Base-by-base conservation (phyloP, 768 basidiomycete species). In the Candolleomyces efflorescens region DNA sequence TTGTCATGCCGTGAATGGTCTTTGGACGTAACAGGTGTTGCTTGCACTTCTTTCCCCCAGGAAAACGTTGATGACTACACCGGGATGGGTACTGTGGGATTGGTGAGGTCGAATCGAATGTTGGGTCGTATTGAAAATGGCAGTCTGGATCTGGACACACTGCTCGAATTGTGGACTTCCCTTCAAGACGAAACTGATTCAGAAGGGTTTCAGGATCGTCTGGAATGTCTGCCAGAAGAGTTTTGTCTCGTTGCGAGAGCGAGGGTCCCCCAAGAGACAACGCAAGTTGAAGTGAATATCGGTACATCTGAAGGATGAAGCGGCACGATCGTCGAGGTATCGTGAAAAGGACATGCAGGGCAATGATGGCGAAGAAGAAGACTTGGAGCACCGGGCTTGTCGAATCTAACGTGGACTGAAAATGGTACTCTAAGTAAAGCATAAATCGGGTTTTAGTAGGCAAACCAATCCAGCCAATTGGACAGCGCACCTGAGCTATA, bases 71-170 rank as follows among this genome's bases (percentile, higher is more conserved):
- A 27, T 56, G 43, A 18, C n/a, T 49, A 46, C 63, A 66, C 13
- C 53, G 37, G 22, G 53, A 23, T 9, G 61, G 63, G 41, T 64
- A 65, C 4, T 39, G 17, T 15, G 62, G 59, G 24, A 61, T 58
- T 22, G 46, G 50, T 1, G 55, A 54, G 12, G 12, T 50, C 4
- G 7, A 23, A n/a, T 37, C 20, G 52, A 55, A 65, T 13, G n/a
- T 47, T 12, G 64, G 64, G 15, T 43, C 22, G 47, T 65, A 63
- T 7, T 53, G 60, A 18, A 46, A 43, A 26, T 65, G 64, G 41
- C 64, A 65, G 6, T 41, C 48, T 5, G 55, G 37, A 39, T 61
- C 53, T 7, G 64, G 64, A 55, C 62, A 65, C 3, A 63, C 60
- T 9, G 61, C 62, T 12, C 46, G 53, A 18, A 63, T 63, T 1